Evolutionary conservation across 306 rosid genomes (phyloP).

Genomic region (Fragaria ananassa): DNA sequence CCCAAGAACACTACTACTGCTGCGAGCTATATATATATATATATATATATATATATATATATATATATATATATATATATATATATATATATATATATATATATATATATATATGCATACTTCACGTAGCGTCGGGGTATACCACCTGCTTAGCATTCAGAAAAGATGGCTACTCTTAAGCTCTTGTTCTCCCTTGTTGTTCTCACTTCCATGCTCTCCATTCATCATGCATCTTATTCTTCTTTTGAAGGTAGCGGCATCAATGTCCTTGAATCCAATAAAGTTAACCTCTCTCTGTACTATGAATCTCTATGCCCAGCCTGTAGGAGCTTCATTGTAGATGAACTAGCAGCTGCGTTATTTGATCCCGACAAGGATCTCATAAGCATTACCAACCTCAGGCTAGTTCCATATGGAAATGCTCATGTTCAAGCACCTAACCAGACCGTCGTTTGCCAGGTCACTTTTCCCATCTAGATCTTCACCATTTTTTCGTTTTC

Average conservation of each 20-base stretch:
- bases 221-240: neutral
- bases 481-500: neutral
- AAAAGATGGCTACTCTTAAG: constrained; percentile 4
- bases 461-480: neutral
- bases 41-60: too few relatives aligned
- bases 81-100: neutral
- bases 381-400: constrained; percentile 58
- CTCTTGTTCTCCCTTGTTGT: neutral
- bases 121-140: neutral
- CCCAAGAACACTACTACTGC: too few relatives aligned
- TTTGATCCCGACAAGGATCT: constrained; percentile 53
- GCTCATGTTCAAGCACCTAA: constrained; percentile 40
- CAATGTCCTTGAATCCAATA: constrained; percentile 5
- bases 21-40: too few relatives aligned
- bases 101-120: neutral
- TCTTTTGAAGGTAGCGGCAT: constrained; percentile 5
- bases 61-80: neutral
- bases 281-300: constrained; percentile 60
- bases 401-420: constrained; percentile 86
- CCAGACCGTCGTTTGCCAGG: constrained; percentile 62
- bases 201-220: neutral
- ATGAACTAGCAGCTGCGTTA: constrained; percentile 44
- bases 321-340: constrained; percentile 76
- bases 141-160: neutral
- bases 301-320: constrained; percentile 75